Conservation (phyloP, 345 rosid genomes). For the Adansonia digitata region DNA sequence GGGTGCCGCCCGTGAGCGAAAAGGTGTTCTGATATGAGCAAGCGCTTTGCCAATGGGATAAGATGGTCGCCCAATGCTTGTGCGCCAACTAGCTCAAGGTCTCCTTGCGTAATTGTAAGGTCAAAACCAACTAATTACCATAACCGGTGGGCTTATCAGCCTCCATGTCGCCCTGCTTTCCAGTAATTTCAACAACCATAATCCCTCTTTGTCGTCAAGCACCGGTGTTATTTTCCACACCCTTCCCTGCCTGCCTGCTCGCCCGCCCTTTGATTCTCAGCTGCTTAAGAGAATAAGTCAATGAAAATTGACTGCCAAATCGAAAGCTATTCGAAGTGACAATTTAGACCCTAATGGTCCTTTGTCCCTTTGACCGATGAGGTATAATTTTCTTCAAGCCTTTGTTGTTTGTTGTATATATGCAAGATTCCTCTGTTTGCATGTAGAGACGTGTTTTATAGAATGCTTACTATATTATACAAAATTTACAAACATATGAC, state of each 20-base stretch:
- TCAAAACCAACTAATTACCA: no score
- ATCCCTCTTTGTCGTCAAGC: no score
- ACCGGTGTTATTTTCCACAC: no score
- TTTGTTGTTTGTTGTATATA: not conserved
- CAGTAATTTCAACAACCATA: no score
- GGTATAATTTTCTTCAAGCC: not conserved
- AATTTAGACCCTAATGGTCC: not conserved
- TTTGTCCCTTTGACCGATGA: not conserved
- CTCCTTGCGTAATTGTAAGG: no score
- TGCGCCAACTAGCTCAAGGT: no score
- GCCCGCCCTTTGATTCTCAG: not conserved
- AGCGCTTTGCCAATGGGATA: not conserved
- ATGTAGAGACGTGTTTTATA: not conserved
- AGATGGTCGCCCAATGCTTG: no score
- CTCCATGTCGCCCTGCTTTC: no score
- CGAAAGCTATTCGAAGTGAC: not conserved
- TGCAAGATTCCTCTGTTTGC: not conserved
- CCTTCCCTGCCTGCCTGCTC: not conserved
- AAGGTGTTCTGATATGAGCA: no score
- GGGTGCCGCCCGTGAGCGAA: no score
- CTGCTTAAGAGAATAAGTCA: not conserved
- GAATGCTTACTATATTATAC: not conserved
- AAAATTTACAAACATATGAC: not conserved
- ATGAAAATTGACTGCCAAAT: not conserved
- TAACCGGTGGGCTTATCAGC: no score